Evolutionary conservation across 495 filamentous ascomycete genomes (phyloP).

Genomic region (Aspergillus nidulans): DNA sequence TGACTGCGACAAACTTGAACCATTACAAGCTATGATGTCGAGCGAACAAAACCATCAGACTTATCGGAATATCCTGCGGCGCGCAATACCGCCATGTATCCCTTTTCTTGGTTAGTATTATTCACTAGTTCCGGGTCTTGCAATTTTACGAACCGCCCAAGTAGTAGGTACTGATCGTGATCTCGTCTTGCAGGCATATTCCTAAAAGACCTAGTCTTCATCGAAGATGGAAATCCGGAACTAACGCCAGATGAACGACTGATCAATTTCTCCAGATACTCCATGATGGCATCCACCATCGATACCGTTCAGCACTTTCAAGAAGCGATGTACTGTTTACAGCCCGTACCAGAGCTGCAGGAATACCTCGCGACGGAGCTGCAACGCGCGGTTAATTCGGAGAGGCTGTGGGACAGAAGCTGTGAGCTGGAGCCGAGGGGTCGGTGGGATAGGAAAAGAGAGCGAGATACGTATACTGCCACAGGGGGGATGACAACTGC

Average conservation of each 20-base stretch:
- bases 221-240: conserved; percentile 92
- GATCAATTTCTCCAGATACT: conserved; percentile 91
- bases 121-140: conserved; percentile 3
- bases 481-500: conserved; percentile 44
- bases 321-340: conserved; percentile 78
- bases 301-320: conserved; percentile 90
- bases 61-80: conserved; percentile 79
- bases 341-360: conserved; percentile 80
- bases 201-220: conserved; percentile 90
- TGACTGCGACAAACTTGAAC: conserved; percentile 64
- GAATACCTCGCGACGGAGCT: conserved; percentile 86
- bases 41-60: conserved; percentile 91
- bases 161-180: not conserved
- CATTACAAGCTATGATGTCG: conserved; percentile 79
- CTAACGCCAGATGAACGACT: conserved; percentile 72
- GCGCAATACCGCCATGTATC: conserved; percentile 83
- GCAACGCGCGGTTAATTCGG: conserved; percentile 76
- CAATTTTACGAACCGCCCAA: not conserved
- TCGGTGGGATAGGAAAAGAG: conserved; percentile 59
- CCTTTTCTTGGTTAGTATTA: conserved; percentile 76
- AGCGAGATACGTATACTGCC: conserved; percentile 32
- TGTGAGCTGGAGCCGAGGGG: conserved; percentile 76
- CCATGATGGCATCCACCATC: conserved; percentile 90
- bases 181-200: conserved; percentile 62
- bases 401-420: conserved; percentile 82